A percentile compares a stretch with the other conserved stretches of the same genome.
Evolutionary conservation across 192 early-diverging fungal species (phyloP).

Genomic region (Obelidium mucronatum): DNA sequence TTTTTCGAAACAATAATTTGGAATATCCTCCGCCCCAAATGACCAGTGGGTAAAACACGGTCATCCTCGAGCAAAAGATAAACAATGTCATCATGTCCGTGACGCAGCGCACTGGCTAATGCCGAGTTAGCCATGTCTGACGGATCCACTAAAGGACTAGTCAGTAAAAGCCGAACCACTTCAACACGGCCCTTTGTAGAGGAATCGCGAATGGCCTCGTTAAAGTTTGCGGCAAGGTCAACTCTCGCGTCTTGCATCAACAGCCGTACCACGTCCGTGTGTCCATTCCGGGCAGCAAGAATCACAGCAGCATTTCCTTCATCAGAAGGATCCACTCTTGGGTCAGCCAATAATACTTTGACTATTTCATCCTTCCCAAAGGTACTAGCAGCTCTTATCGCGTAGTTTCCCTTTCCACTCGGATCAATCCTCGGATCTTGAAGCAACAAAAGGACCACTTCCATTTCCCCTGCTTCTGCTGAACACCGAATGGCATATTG

Average conservation of each 20-base stretch:
- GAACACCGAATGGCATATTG: neutral
- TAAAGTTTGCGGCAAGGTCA: neutral
- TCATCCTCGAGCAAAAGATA: no score
- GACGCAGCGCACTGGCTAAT: no score
- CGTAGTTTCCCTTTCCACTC: neutral
- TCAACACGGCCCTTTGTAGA: neutral
- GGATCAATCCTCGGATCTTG: conserved; percentile 8
- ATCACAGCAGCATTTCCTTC: neutral
- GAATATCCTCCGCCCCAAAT: no score
- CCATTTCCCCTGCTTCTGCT: neutral
- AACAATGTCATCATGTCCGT: no score
- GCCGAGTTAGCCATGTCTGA: no score
- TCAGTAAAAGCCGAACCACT: no score
- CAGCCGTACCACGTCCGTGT: neutral
- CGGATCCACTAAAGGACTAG: no score
- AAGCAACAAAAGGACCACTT: conserved; percentile 3
- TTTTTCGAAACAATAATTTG: no score
- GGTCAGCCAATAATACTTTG: neutral
- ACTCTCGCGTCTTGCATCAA: neutral
- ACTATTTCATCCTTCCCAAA: neutral
- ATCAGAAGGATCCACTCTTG: conserved; percentile 23
- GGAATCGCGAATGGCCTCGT: neutral
- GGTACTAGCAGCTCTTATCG: neutral
- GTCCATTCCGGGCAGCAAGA: conserved; percentile 2
- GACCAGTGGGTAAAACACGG: no score